These are phyloP conservation scores for Boletus rufocinnamomeus DNA, from an alignment of 768 basidiomycete species.

Conservation along the genomic window DNA sequence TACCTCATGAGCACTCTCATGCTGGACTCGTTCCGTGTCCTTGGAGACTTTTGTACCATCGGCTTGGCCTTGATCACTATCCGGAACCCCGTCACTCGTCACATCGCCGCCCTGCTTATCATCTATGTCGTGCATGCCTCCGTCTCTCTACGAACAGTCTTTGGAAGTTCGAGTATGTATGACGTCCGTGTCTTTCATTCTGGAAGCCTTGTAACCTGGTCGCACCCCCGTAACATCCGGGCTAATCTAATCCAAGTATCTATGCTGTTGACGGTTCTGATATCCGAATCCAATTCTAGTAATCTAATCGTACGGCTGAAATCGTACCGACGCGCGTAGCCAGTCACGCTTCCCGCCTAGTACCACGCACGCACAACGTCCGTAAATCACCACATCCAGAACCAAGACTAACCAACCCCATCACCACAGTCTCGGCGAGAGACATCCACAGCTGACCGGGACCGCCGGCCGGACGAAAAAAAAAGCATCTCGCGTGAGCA, in stretches of 20 bases:
- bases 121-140: constrained; percentile 16
- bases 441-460: constrained; percentile 1
- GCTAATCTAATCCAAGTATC: background rate
- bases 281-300: background rate
- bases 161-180: constrained; percentile 13
- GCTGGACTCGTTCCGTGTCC: constrained; percentile 26
- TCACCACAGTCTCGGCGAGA: background rate
- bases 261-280: background rate
- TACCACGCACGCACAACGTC: background rate
- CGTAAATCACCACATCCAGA: background rate
- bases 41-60: constrained; percentile 13
- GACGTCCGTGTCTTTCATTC: background rate
- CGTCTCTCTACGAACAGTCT: constrained; percentile 5
- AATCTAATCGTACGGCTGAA: background rate
- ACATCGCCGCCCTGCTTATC: constrained; percentile 2
- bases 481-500: background rate
- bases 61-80: constrained; percentile 22
- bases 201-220: background rate
- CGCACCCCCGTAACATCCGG: background rate
- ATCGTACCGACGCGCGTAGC: background rate
- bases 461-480: background rate
- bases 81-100: constrained; percentile 15
- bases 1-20: background rate
- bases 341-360: background rate
- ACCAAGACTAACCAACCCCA: constrained; percentile 3